Evolutionary conservation across 75 land plant species (phyloP).

Genomic region (Cunninghamia lanceolata): DNA sequence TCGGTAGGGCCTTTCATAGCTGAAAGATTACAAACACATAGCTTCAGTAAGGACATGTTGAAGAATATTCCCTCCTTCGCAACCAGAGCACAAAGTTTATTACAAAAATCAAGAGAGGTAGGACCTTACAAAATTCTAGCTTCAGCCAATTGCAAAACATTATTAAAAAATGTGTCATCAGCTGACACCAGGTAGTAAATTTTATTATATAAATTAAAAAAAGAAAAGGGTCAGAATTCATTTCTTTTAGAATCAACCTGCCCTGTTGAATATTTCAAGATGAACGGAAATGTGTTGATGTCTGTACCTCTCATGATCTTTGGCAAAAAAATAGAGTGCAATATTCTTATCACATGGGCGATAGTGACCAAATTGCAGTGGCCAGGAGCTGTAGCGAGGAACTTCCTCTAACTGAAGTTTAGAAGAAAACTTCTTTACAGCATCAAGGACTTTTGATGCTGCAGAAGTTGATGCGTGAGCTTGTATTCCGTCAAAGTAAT

Average conservation of each 20-base stretch:
- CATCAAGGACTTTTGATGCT: constrained; percentile 55
- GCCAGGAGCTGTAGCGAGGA: constrained; percentile 55
- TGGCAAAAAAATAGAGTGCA: constrained; percentile 78
- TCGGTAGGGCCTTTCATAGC: constrained; percentile 59
- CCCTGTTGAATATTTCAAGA: not conserved
- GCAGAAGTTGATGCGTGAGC: constrained; percentile 69
- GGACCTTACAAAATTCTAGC: not conserved
- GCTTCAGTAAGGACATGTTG: not conserved
- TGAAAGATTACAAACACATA: constrained; percentile 22
- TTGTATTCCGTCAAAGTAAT: constrained; percentile 59
- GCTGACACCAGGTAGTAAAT: not conserved
- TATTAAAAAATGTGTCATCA: not conserved
- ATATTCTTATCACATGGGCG: constrained; percentile 55
- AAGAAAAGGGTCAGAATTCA: constrained; percentile 7
- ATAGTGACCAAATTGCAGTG: constrained; percentile 40
- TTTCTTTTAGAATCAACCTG: not conserved
- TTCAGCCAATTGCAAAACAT: not conserved
- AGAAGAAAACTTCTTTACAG: constrained; percentile 31
- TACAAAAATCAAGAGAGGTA: not conserved
- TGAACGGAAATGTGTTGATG: not conserved
- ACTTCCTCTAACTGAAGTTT: constrained; percentile 49
- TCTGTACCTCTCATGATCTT: constrained; percentile 56
- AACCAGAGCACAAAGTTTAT: not conserved
- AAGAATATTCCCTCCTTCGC: not conserved
- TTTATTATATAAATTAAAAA: not conserved